A percentile compares a stretch with the other conserved stretches of the same genome.
Conservation (phyloP, 495 filamentous ascomycete species). For the Neurospora terricola region DNA sequence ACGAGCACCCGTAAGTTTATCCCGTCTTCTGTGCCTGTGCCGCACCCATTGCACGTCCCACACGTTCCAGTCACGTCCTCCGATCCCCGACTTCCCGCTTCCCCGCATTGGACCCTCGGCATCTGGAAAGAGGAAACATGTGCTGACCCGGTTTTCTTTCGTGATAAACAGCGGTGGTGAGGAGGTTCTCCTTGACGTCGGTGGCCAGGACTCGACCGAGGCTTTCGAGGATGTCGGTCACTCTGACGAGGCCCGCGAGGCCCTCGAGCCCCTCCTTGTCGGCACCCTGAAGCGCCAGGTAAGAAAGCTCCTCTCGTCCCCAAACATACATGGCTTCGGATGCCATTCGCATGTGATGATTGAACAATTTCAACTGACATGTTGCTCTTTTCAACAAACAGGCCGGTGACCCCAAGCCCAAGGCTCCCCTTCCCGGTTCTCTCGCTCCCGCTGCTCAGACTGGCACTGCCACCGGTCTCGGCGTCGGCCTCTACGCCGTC, state of each 20-base stretch:
- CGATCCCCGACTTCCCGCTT: not conserved
- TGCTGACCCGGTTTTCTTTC: slow-evolving; percentile 7
- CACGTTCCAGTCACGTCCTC: not conserved
- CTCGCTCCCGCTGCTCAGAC: slow-evolving; percentile 41
- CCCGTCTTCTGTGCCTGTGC: not conserved
- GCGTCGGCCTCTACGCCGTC: slow-evolving; percentile 74
- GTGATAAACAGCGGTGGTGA: slow-evolving; percentile 70
- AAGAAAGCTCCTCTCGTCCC: slow-evolving; percentile 22
- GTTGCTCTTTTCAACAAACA: slow-evolving; percentile 26
- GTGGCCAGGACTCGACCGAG: slow-evolving; percentile 92
- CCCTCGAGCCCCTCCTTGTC: slow-evolving; percentile 69
- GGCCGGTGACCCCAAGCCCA: slow-evolving; percentile 78
- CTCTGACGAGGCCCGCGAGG: slow-evolving; percentile 96
- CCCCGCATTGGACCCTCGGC: slow-evolving; percentile 1
- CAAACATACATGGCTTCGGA: not conserved
- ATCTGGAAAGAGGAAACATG: not conserved
- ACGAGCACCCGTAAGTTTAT: slow-evolving; percentile 94
- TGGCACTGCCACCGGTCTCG: slow-evolving; percentile 44
- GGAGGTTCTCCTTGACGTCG: slow-evolving; percentile 95
- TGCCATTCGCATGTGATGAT: not conserved
- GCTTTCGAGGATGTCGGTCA: slow-evolving; percentile 99
- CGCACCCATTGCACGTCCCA: not conserved
- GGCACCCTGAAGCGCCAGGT: slow-evolving; percentile 82
- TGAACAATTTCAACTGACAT: slow-evolving; percentile 4
- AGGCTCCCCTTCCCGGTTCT: slow-evolving; percentile 36